Conservation (phyloP, 2,329 filamentous ascomycete species). For the Fusarium sp. region DNA sequence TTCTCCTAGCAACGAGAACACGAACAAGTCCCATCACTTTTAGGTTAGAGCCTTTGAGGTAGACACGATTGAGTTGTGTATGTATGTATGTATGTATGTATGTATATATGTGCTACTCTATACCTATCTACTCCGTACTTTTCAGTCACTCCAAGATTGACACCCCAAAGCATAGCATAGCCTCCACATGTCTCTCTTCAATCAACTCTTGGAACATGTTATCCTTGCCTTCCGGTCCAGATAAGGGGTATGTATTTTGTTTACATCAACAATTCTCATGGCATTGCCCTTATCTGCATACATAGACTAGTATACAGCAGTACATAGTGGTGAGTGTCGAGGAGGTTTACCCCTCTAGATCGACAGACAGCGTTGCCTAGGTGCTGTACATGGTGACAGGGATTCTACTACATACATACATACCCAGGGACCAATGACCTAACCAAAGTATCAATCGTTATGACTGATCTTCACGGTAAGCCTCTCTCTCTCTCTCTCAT, state of each 20-base stretch:
- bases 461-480: slow-evolving; percentile 2
- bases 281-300: too few species aligned
- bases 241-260: slow-evolving; percentile 1
- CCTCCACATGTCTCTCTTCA: slow-evolving; percentile 26
- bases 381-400: slow-evolving; percentile 17
- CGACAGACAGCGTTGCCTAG: slow-evolving; percentile 23
- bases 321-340: too few species aligned
- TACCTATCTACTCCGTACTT: too few species aligned
- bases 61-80: not conserved
- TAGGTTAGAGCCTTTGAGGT: not conserved
- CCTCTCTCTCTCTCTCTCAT: not conserved
- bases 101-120: too few species aligned
- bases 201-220: too few species aligned
- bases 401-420: too few species aligned
- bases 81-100: too few species aligned
- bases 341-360: slow-evolving; percentile 26
- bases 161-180: slow-evolving; percentile 11
- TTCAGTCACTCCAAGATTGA: slow-evolving; percentile 1
- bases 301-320: too few species aligned
- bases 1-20: slow-evolving; percentile 21
- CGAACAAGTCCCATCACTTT: not conserved
- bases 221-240: not conserved
- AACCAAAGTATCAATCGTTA: slow-evolving; percentile 21
- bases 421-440: too few species aligned
- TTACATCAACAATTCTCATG: slow-evolving; percentile 2